These are phyloP conservation scores for Tuber magnatum DNA, from an alignment of 495 filamentous ascomycete genomes.

Conservation along the genomic window DNA sequence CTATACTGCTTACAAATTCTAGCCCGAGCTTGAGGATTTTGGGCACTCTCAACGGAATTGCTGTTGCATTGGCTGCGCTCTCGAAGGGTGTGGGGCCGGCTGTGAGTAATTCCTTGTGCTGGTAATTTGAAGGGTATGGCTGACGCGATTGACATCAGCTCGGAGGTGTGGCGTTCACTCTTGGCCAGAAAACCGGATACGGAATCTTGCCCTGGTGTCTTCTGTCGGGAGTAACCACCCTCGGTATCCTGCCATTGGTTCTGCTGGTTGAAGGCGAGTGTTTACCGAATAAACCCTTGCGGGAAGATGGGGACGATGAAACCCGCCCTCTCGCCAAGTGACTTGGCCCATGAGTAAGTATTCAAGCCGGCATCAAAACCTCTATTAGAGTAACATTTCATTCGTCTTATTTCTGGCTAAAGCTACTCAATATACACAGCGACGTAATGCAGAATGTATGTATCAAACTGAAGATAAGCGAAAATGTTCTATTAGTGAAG, in stretches of 20 bases:
- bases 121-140: background rate
- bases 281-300: constrained; percentile 45
- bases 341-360: background rate
- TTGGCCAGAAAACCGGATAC: constrained; percentile 63
- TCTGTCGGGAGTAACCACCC: constrained; percentile 51
- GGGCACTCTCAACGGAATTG: constrained; percentile 84
- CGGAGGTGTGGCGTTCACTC: constrained; percentile 58
- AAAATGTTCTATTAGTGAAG: background rate
- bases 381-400: background rate
- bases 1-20: constrained; percentile 86
- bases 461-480: background rate
- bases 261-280: constrained; percentile 71
- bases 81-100: constrained; percentile 73
- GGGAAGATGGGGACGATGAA: background rate
- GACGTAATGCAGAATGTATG: background rate
- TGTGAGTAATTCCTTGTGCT: constrained; percentile 39
- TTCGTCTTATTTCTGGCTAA: background rate
- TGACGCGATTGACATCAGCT: constrained; percentile 35
- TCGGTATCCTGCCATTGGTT: constrained; percentile 61
- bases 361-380: background rate
- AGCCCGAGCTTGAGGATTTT: constrained; percentile 65
- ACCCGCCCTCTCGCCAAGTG: background rate
- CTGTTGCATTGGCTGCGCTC: constrained; percentile 67
- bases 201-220: constrained; percentile 75
- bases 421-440: background rate